A percentile compares a stretch with the other conserved stretches of the same genome.
Conservation (phyloP, 2,329 filamentous ascomycete genomes). For the Alternaria sp. region DNA sequence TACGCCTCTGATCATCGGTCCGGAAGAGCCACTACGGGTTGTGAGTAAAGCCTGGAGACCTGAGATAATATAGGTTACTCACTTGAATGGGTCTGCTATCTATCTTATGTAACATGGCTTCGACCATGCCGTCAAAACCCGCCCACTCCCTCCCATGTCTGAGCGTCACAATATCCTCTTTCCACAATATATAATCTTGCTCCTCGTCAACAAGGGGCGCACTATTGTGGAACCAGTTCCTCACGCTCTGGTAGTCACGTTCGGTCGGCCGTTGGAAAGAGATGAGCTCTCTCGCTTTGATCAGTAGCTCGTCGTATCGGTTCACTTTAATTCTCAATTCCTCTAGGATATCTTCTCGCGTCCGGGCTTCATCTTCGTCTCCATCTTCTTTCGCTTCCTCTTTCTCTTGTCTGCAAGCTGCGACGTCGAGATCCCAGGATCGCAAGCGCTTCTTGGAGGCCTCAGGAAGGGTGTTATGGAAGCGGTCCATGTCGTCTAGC, state of each 20-base stretch:
- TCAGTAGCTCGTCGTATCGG: neutral
- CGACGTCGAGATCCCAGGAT: neutral
- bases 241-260: too few species aligned
- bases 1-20: too few species aligned
- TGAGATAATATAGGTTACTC: fast-evolving
- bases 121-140: too few species aligned
- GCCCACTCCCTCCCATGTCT: too few species aligned
- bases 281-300: conserved; percentile 22
- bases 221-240: fast-evolving
- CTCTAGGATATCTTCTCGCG: neutral
- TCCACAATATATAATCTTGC: too few species aligned
- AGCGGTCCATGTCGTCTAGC: neutral
- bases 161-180: too few species aligned
- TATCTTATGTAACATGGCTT: too few species aligned
- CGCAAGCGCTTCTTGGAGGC: neutral
- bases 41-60: too few species aligned
- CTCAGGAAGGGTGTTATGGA: neutral
- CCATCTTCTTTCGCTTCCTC: neutral
- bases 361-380: neutral
- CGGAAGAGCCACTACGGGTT: too few species aligned
- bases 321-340: neutral
- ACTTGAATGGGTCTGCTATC: too few species aligned
- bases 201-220: too few species aligned
- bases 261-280: too few species aligned
- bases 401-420: neutral